Evolutionary conservation across 2,329 filamentous ascomycete genomes (phyloP), one percentile per base, ranked within the genome.

Genomic region (Colletotrichum sp.): DNA sequence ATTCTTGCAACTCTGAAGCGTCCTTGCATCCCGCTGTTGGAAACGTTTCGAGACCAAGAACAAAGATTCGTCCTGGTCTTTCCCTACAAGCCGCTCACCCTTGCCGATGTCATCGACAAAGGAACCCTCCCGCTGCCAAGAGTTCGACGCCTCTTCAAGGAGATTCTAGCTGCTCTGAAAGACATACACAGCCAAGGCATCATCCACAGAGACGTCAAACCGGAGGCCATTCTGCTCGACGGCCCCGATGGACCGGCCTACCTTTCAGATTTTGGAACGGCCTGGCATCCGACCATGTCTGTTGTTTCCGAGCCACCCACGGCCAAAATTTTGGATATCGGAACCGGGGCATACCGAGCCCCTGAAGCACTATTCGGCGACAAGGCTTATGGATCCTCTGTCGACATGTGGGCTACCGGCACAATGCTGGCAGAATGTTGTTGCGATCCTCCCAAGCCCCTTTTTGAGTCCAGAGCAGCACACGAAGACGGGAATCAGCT

Each of bases 191-290:
- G 83, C 9, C 85, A 91, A 28, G 94, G 92, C 9, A 96, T 99
- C 73, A 94, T 99, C 70, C 97, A 99, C 83, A 93, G 97, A 72
- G 97, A 99, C 81, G 87, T 99, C 82, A 99, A 99, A 81, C 97
- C 97, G 1, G 96, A 95, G 0, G 98, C 98, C 69, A 90, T 99
- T 43, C 88, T 98, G 10, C 89, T 98, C 61, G 87, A 89, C 56
- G 91, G 93, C 0, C 86, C 90, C 0, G 86, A 89, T 8, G 94
- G 94, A 0, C 94, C 95, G 6, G 95, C 94, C 5, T 94, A 93
- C 79, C 89, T 99, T 4, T 92, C 95, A 43, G 97, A 99, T 83
- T 98, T 99, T 85, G 96, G 97, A 66, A 97, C 97, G 52, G 92
- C 96, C 10, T 98, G 96, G 96, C 92, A 93, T 78, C 91, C 93